phyloP scores from a whole-genome alignment of 83 land plant species.

The Thuja plicata region DNA sequence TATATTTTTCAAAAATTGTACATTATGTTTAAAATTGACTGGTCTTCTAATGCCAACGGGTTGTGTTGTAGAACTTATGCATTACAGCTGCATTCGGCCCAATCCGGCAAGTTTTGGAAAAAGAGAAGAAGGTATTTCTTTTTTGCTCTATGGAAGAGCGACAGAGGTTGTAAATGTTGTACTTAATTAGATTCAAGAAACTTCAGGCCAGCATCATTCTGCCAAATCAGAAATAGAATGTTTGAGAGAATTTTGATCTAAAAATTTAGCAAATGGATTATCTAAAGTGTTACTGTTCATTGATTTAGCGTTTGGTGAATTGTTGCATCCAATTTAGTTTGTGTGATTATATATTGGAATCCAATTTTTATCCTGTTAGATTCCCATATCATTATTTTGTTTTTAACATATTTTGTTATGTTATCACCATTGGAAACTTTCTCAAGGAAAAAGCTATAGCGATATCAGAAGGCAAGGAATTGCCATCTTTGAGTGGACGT shows the following conservation, averaged over 20 bases:
- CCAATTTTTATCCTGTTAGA: not conserved
- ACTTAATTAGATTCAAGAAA: too few species aligned
- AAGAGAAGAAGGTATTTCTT: slow-evolving; percentile 83
- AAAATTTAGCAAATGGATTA: too few species aligned
- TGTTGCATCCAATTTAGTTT: not conserved
- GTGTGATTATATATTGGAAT: not conserved
- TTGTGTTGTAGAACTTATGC: slow-evolving; percentile 70
- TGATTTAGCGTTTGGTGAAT: too few species aligned
- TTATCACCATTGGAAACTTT: not conserved
- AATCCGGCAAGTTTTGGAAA: slow-evolving; percentile 83
- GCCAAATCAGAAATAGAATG: not conserved
- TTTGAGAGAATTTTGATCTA: not conserved
- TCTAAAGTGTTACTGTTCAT: not conserved
- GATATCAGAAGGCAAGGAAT: slow-evolving; percentile 48
- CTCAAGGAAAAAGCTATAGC: slow-evolving; percentile 80
- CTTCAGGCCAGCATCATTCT: not conserved
- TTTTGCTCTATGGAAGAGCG: not conserved
- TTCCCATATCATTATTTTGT: not conserved
- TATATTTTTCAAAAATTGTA: not conserved
- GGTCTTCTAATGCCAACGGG: not conserved
- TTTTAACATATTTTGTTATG: not conserved
- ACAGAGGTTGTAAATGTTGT: not conserved
- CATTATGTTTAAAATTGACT: not conserved
- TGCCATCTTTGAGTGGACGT: slow-evolving; percentile 42
- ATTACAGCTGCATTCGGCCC: slow-evolving; percentile 90